A percentile compares a stretch with the other conserved stretches of the same genome.
Conservation (phyloP, 2,329 filamentous ascomycete genomes). For the Cercospora canescens region DNA sequence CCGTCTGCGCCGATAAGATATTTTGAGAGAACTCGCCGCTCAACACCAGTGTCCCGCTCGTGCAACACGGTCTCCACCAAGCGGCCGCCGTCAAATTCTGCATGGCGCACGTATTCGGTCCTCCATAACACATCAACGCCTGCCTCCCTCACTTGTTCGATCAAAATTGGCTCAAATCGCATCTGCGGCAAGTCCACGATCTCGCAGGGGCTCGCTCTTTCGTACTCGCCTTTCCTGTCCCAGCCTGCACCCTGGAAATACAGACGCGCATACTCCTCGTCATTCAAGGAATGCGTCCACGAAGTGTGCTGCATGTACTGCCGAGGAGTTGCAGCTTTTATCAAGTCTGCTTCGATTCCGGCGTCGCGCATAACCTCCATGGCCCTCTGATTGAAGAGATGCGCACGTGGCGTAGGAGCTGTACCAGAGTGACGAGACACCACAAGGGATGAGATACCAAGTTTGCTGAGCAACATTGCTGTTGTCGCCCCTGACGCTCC, state of each 20-base stretch:
- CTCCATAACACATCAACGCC: not conserved
- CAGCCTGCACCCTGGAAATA: conserved; percentile 41
- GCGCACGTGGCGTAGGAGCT: not conserved
- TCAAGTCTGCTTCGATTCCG: not conserved
- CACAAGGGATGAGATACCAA: not conserved
- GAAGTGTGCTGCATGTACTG: not conserved
- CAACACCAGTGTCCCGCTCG: not conserved
- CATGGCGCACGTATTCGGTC: not conserved
- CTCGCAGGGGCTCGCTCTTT: conserved; percentile 36
- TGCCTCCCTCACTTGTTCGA: not conserved
- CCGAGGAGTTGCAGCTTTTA: not conserved
- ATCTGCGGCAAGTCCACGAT: conserved; percentile 40
- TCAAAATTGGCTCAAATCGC: not conserved
- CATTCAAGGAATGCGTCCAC: not conserved
- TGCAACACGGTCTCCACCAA: not conserved
- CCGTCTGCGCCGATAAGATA: not conserved
- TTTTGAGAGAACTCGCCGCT: not conserved
- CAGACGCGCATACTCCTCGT: conserved; percentile 31
- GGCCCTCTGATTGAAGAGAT: not conserved
- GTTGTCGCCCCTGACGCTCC: not conserved
- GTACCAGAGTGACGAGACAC: not conserved
- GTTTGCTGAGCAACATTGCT: not conserved
- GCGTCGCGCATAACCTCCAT: not conserved
- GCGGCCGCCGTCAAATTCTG: not conserved
- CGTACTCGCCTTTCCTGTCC: conserved; percentile 38